Conservation (phyloP, 169 alveolate species). For the Cryptosporidium bovis region DNA sequence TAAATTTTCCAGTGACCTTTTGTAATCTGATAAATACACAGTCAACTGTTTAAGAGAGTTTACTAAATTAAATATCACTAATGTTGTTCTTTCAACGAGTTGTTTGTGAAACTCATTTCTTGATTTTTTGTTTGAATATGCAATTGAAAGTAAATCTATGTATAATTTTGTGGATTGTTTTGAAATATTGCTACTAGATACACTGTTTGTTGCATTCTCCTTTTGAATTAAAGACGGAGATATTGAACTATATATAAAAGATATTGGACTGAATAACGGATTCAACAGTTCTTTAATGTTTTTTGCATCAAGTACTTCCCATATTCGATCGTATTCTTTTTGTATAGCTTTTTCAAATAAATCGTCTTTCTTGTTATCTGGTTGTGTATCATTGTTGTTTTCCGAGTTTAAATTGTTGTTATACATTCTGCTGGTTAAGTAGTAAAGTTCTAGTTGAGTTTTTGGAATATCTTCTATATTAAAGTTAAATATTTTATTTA, state of each 20-base stretch:
- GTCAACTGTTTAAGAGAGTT: not conserved
- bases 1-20: not conserved
- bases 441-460: conserved; percentile 31
- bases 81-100: conserved; percentile 4
- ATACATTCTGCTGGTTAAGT: not conserved
- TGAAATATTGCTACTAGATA: conserved; percentile 6
- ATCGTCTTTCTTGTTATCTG: conserved; percentile 13
- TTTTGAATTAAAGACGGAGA: conserved; percentile 17
- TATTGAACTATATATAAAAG: conserved; percentile 28
- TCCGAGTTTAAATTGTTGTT: not conserved
- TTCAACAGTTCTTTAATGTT: conserved; percentile 15
- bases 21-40: not conserved
- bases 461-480: conserved; percentile 43
- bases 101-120: conserved; percentile 23
- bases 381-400: not conserved
- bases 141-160: conserved; percentile 5
- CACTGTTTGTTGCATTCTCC: conserved; percentile 4
- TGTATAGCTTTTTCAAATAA: not conserved
- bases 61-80: not conserved
- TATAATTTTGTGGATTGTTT: conserved; percentile 51
- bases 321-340: not conserved
- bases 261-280: conserved; percentile 56
- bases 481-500: conserved; percentile 8
- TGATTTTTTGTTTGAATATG: conserved; percentile 12
- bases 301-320: conserved; percentile 15